Evolutionary conservation across 164 flowering plant genomes (phyloP), one percentile per base, ranked within the genome.

Genomic region (Echeveria elegans): DNA sequence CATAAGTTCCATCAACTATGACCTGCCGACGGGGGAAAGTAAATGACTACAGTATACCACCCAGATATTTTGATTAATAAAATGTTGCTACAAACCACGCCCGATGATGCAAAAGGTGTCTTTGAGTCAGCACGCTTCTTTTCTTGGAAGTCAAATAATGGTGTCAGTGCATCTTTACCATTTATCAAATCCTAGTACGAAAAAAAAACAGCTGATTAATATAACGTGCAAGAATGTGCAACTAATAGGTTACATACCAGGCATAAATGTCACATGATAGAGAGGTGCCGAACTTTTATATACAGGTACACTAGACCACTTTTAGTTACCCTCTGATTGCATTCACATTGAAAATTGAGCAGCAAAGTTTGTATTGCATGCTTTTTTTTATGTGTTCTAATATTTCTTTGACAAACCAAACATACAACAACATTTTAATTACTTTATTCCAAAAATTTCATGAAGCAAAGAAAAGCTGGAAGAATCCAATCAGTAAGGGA

Each of bases 1-100:
- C 99, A 81, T 89, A 95, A 34, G 96, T 89, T 59, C 99, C 99
- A 83, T 95, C 99, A 75, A 95, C 92, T 69, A 95, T 86, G 45
- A 95, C 97, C 99, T 94, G 72, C 32, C 68, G 74, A 52, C 10
- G 67, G 38, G 66, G 23, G 31, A 5, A 60, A 64, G 12, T 68
- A 62, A 56, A 40, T 16, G 60, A 43, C 29, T 34, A 31, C 6
- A 63, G 31, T 26, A 14, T 52, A 52, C 26, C n/a, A 26, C 60
- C 30, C 1, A 28, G 10, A 2, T 53, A 26, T 24, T 53, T 11
- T 16, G 10, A 26, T 53, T 53, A 53, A 8, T 53, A 53, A 24
- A 6, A 53, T 53, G 30, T 6, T 11, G 60, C 18, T 10, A 53
- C 60, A 24, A 53, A 94, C 99, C 90, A 95, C 94, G 56, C 90